phyloP scores from a whole-genome alignment of 1,284 basidiomycete species.

The Xanthoconium separans region DNA sequence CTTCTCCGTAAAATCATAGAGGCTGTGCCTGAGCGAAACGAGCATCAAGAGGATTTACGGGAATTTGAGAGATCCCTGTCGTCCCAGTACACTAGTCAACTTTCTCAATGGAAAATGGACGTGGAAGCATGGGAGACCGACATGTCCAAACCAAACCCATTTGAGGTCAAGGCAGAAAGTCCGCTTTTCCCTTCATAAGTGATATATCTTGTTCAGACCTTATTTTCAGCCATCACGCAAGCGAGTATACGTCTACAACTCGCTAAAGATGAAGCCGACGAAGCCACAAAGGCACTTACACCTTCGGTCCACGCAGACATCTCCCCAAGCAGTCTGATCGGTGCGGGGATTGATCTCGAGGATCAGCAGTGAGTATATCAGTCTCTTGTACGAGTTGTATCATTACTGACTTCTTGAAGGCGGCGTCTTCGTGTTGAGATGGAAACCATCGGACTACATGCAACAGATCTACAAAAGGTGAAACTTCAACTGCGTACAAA shows the following conservation, averaged over 20 bases:
- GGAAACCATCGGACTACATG: not conserved
- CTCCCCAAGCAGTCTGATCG: not conserved
- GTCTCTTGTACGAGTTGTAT: not conserved
- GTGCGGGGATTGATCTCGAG: not conserved
- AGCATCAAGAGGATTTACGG: no score
- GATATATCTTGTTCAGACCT: not conserved
- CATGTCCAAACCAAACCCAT: not conserved
- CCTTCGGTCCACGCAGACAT: not conserved
- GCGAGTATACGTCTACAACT: not conserved
- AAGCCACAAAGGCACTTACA: not conserved
- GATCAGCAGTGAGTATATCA: slow-evolving; percentile 1
- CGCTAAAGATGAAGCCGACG: not conserved
- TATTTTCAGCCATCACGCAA: not conserved
- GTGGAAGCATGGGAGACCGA: not conserved
- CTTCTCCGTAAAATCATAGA: no score
- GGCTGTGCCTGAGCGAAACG: no score
- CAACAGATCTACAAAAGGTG: slow-evolving; percentile 5
- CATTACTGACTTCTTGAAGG: slow-evolving; percentile 1
- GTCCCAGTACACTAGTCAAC: not conserved
- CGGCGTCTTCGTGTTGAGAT: slow-evolving; percentile 6
- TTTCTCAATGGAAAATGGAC: not conserved
- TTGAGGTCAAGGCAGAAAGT: not conserved
- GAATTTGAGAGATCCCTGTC: no score
- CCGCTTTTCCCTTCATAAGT: not conserved
- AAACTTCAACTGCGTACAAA: slow-evolving; percentile 2